A percentile compares a stretch with the other conserved stretches of the same genome.
Evolutionary conservation across 257 asterid species (phyloP).

Genomic region (Perilla frutescens): DNA sequence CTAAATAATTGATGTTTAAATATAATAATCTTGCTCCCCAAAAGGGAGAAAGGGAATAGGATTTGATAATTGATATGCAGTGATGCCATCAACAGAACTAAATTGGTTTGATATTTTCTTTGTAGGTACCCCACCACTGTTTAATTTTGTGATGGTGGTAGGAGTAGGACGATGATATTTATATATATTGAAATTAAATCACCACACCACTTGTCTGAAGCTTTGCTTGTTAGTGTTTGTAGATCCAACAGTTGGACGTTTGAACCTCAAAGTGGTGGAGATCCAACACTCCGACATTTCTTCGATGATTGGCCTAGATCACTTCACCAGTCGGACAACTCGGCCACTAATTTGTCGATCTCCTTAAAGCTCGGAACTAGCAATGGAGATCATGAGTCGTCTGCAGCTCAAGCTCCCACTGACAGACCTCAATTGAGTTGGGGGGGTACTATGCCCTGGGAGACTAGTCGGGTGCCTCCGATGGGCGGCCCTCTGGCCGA

Average conservation of each 20-base stretch:
- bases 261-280: constrained; percentile 49
- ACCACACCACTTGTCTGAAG: too few relatives aligned
- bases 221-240: background rate
- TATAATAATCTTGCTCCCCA: constrained; percentile 44
- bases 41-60: constrained; percentile 51
- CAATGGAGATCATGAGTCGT: constrained; percentile 38
- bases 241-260: constrained; percentile 52
- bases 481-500: constrained; percentile 90
- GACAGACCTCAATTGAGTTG: constrained; percentile 45
- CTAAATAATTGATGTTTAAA: background rate
- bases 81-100: background rate
- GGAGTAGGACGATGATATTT: too few relatives aligned
- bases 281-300: constrained; percentile 67
- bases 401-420: constrained; percentile 13
- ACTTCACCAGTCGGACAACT: constrained; percentile 42
- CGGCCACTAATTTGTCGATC: constrained; percentile 64
- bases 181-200: too few relatives aligned
- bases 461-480: constrained; percentile 46
- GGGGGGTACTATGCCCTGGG: constrained; percentile 47
- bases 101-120: constrained; percentile 32
- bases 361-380: constrained; percentile 71
- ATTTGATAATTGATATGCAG: constrained; percentile 7
- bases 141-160: background rate
- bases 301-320: constrained; percentile 86
- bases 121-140: constrained; percentile 45